Conservation (phyloP, 768 basidiomycete species). For the Mycena albidolilacea region DNA sequence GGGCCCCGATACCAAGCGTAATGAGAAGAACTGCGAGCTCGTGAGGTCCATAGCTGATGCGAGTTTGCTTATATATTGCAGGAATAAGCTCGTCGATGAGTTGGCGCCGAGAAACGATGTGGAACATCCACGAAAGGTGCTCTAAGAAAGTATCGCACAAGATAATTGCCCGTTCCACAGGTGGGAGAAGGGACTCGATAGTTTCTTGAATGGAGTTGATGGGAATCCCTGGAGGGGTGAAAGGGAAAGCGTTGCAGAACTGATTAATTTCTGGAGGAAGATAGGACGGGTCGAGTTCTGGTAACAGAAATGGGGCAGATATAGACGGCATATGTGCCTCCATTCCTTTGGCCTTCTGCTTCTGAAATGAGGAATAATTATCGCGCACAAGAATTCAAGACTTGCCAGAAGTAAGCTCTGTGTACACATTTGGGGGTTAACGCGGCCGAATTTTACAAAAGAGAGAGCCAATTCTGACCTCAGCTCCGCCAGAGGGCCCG, state of each 20-base stretch:
- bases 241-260: conserved; percentile 62
- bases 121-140: conserved; percentile 67
- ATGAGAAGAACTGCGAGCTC: conserved; percentile 65
- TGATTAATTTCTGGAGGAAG: conserved; percentile 60
- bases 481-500: conserved; percentile 64
- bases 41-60: conserved; percentile 61
- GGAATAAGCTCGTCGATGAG: conserved; percentile 63
- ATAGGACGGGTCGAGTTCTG: conserved; percentile 61
- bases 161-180: conserved; percentile 56
- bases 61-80: conserved; percentile 57
- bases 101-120: conserved; percentile 62
- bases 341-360: conserved; percentile 47
- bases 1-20: conserved; percentile 62
- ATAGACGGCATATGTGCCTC: conserved; percentile 37
- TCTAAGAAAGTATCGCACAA: conserved; percentile 65
- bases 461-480: conserved; percentile 52
- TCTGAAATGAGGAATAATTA: not conserved
- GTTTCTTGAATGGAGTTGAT: conserved; percentile 51
- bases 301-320: conserved; percentile 40
- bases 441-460: not conserved
- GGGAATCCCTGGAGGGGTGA: conserved; percentile 56
- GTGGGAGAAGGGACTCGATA: conserved; percentile 64
- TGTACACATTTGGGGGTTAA: conserved; percentile 8
- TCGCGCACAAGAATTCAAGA: conserved; percentile 25
- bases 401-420: conserved; percentile 62